Evolutionary conservation across 371 early-diverging fungal genomes (phyloP).

Genomic region (Rhizopus delemar): DNA sequence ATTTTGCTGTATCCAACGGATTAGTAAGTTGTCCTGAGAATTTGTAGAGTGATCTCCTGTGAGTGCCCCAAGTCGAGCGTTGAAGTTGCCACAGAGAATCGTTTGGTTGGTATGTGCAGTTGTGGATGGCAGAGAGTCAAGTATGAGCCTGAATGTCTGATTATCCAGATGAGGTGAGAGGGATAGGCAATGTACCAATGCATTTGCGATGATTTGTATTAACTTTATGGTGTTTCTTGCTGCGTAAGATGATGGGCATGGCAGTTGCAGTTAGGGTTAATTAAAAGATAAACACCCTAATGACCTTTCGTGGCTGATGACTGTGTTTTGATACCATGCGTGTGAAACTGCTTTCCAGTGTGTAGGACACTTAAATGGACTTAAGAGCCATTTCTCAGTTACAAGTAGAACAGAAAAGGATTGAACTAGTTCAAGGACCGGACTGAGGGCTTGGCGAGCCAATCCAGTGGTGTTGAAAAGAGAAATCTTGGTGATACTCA

Average conservation of each 20-base stretch:
- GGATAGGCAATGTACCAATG: slow-evolving; percentile 11
- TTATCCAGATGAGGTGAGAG: slow-evolving; percentile 14
- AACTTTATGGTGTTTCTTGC: background rate
- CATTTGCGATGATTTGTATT: background rate
- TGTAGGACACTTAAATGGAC: background rate
- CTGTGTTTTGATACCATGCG: slow-evolving; percentile 7
- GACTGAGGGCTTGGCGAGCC: too few species aligned
- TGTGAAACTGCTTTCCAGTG: slow-evolving; percentile 19
- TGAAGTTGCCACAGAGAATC: slow-evolving; percentile 21
- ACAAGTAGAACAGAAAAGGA: too few species aligned
- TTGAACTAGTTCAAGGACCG: too few species aligned
- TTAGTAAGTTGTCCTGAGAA: slow-evolving; percentile 3
- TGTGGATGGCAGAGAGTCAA: background rate
- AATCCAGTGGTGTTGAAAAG: too few species aligned
- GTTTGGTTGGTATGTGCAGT: background rate
- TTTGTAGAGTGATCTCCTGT: slow-evolving; percentile 7
- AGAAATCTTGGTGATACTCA: too few species aligned
- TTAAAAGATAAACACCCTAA: slow-evolving; percentile 7
- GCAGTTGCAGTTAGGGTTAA: background rate
- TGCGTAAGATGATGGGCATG: slow-evolving; percentile 1
- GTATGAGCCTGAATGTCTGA: background rate
- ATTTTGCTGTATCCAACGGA: background rate
- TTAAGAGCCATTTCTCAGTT: too few species aligned
- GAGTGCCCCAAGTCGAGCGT: slow-evolving; percentile 9
- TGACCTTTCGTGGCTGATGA: background rate